These are phyloP conservation scores for Isatis tinctoria DNA, from an alignment of 345 rosid species.

Conservation along the genomic window DNA sequence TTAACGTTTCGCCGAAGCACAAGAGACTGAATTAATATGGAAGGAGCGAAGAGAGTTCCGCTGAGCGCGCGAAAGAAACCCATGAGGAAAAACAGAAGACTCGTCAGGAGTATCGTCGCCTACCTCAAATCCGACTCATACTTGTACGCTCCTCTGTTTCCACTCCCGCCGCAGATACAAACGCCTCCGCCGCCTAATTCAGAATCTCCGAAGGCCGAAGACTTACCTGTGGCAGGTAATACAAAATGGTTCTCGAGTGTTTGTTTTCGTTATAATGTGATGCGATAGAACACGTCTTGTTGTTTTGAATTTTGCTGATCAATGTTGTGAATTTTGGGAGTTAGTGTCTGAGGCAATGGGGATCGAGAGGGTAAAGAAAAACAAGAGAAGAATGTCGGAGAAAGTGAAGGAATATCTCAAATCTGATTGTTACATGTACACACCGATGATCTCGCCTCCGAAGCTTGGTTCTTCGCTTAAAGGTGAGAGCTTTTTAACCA, in stretches of 20 bases:
- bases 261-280: background rate
- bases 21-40: background rate
- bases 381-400: constrained; percentile 28
- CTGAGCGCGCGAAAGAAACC: constrained; percentile 15
- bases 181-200: constrained; percentile 1
- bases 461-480: constrained; percentile 17
- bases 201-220: background rate
- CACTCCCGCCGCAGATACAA: no score
- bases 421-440: constrained; percentile 45
- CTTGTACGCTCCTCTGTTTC: constrained; percentile 49
- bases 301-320: background rate
- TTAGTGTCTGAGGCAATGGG: constrained; percentile 14
- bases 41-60: background rate
- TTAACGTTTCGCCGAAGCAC: background rate
- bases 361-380: constrained; percentile 16
- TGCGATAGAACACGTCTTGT: background rate
- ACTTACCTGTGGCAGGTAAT: constrained; percentile 15
- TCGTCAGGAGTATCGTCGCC: constrained; percentile 21
- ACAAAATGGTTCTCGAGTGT: background rate
- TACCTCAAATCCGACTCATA: constrained; percentile 45
- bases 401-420: constrained; percentile 42
- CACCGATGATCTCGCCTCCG: constrained; percentile 24
- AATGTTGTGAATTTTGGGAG: background rate
- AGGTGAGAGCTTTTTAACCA: constrained; percentile 11
- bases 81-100: constrained; percentile 29